Evolutionary conservation across 768 basidiomycete genomes (phyloP).

Genomic region (Podaxis sp.): DNA sequence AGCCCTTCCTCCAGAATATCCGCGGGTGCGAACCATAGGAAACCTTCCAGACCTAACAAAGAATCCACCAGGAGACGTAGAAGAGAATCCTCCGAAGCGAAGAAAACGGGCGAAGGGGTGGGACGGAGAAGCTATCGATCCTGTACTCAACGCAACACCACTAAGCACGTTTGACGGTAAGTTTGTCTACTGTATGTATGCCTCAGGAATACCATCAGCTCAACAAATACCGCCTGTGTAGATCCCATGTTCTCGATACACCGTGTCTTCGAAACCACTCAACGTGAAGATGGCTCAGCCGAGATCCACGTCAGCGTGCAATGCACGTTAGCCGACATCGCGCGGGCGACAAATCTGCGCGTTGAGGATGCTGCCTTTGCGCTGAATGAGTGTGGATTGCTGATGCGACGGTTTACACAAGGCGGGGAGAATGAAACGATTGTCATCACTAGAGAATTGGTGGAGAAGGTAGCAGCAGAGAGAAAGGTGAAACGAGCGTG

Average conservation of each 20-base stretch:
- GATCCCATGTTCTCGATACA: constrained; percentile 52
- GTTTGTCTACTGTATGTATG: constrained; percentile 11
- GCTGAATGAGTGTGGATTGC: constrained; percentile 80
- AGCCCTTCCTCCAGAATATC: constrained; percentile 53
- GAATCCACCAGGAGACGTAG: constrained; percentile 29
- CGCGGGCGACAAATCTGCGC: constrained; percentile 76
- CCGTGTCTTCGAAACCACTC: constrained; percentile 56
- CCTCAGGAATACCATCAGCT: background rate
- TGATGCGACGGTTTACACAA: constrained; percentile 42
- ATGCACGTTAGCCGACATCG: constrained; percentile 77
- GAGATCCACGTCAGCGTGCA: constrained; percentile 63
- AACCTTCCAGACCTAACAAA: constrained; percentile 39
- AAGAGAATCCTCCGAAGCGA: constrained; percentile 29
- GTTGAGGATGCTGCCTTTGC: constrained; percentile 88
- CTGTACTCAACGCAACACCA: constrained; percentile 29
- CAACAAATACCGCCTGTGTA: constrained; percentile 20
- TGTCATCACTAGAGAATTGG: constrained; percentile 38
- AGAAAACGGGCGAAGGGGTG: constrained; percentile 63
- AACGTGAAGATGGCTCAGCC: constrained; percentile 65
- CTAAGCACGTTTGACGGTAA: constrained; percentile 39
- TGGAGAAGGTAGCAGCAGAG: constrained; percentile 58
- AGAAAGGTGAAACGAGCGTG: constrained; percentile 71
- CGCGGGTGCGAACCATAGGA: constrained; percentile 43
- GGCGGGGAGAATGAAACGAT: constrained; percentile 34
- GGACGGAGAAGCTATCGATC: constrained; percentile 62